Percentiles rank a stretch among this genome's conserved stretches.
Conservation (phyloP, 805 yeast genomes). For the Metschnikowia reukaufii region DNA sequence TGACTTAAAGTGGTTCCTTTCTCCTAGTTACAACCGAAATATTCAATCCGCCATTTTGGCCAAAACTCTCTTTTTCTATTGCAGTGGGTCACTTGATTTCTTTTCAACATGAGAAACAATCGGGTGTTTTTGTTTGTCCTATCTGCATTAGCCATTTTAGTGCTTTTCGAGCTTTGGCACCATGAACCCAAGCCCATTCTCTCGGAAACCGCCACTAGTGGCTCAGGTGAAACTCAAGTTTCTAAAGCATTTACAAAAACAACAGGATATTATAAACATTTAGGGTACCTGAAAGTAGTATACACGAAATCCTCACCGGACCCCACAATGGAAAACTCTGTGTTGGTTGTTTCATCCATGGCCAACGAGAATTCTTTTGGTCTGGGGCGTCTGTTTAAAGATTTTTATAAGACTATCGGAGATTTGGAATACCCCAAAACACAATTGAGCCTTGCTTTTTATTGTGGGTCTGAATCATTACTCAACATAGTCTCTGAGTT, state of each 20-base stretch:
- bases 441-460: constrained; percentile 28
- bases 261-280: neutral
- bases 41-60: too few relatives aligned
- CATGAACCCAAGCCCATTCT: too few relatives aligned
- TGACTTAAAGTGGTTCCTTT: too few relatives aligned
- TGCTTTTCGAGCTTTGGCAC: too few relatives aligned
- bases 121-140: too few relatives aligned
- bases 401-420: constrained; percentile 31
- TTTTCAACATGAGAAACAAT: too few relatives aligned
- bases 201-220: too few relatives aligned
- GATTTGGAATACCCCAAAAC: constrained; percentile 26
- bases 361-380: constrained; percentile 39
- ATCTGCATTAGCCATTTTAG: too few relatives aligned
- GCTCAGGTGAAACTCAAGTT: too few relatives aligned
- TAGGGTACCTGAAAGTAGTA: constrained; percentile 5
- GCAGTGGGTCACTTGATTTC: too few relatives aligned
- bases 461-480: constrained; percentile 32
- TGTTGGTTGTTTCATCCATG: constrained; percentile 26
- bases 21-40: too few relatives aligned
- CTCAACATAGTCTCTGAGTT: constrained; percentile 20
- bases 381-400: constrained; percentile 27
- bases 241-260: neutral
- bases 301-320: neutral
- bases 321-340: constrained; percentile 3
- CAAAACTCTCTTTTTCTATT: too few relatives aligned